Evolutionary conservation across 768 basidiomycete species (phyloP).

Genomic region (Dacryopinax spathularia): DNA sequence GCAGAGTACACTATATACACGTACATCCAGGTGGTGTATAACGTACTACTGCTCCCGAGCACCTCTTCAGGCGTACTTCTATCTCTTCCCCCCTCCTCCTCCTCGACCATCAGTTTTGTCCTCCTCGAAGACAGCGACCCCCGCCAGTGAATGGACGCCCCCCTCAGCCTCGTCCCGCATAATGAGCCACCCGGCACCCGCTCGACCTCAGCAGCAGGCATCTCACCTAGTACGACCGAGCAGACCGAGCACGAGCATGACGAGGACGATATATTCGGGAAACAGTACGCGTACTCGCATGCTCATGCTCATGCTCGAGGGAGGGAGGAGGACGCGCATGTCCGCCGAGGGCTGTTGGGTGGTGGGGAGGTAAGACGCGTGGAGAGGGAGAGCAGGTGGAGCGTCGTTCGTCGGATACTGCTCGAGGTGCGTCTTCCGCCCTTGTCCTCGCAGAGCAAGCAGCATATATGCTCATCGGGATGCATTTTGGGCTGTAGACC

Average conservation of each 20-base stretch:
- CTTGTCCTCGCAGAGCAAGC: neutral
- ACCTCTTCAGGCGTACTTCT: neutral
- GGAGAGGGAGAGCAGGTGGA: neutral
- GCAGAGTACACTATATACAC: too few relatives aligned
- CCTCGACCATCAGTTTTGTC: neutral
- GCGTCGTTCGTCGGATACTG: constrained; percentile 12
- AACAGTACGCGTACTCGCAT: neutral
- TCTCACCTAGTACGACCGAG: neutral
- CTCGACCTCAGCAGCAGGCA: neutral
- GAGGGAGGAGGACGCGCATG: constrained; percentile 1
- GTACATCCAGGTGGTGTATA: too few relatives aligned
- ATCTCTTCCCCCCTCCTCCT: neutral
- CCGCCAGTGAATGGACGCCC: constrained; percentile 1
- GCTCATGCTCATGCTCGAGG: neutral
- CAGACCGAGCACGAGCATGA: constrained; percentile 1
- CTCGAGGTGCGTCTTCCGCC: constrained; percentile 18
- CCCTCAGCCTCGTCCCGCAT: neutral
- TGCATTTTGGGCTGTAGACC: constrained; percentile 35
- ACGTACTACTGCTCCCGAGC: neutral
- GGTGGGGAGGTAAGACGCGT: neutral
- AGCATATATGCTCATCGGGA: neutral
- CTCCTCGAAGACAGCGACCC: neutral
- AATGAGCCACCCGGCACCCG: neutral
- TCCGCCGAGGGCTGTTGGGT: neutral
- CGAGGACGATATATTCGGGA: constrained; percentile 3